A percentile compares a stretch with the other conserved stretches of the same genome.
Conservation (phyloP, 768 basidiomycete species). For the Phaeotremella skinneri region DNA sequence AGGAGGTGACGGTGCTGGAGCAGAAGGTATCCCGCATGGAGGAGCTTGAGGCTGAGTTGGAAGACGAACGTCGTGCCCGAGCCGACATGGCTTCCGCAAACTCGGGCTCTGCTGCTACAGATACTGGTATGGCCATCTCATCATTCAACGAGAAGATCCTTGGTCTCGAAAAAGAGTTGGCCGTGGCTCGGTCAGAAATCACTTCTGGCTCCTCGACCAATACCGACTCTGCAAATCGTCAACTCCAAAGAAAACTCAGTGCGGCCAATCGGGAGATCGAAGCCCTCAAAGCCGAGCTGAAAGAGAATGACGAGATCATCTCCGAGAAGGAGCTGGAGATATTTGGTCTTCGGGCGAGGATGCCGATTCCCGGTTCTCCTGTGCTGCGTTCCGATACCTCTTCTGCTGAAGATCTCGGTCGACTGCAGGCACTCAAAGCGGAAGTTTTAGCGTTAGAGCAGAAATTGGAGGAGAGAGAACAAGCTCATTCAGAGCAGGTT, state of each 20-base stretch:
- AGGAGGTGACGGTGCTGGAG: constrained; percentile 20
- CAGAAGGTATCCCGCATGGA: constrained; percentile 14
- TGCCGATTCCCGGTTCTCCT: constrained; percentile 39
- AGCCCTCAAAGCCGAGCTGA: constrained; percentile 21
- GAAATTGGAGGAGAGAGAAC: background rate
- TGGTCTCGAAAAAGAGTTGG: constrained; percentile 8
- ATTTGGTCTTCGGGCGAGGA: constrained; percentile 17
- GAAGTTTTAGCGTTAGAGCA: constrained; percentile 9
- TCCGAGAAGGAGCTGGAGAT: constrained; percentile 42
- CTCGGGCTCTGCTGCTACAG: background rate
- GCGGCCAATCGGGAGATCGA: background rate
- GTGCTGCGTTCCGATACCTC: background rate
- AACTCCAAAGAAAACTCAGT: background rate
- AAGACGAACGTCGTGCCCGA: constrained; percentile 12
- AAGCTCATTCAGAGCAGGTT: constrained; percentile 4
- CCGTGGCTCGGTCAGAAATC: background rate
- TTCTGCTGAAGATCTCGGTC: constrained; percentile 4
- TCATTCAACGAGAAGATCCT: constrained; percentile 6
- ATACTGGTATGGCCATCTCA: constrained; percentile 7
- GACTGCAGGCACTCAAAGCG: constrained; percentile 4
- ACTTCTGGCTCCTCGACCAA: background rate
- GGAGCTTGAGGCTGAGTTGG: constrained; percentile 29
- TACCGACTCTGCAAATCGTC: background rate
- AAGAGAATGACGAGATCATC: constrained; percentile 33
- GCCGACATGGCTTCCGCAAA: background rate